phyloP scores from a whole-genome alignment of 2,329 filamentous ascomycete species.

The Claviceps paspali region DNA sequence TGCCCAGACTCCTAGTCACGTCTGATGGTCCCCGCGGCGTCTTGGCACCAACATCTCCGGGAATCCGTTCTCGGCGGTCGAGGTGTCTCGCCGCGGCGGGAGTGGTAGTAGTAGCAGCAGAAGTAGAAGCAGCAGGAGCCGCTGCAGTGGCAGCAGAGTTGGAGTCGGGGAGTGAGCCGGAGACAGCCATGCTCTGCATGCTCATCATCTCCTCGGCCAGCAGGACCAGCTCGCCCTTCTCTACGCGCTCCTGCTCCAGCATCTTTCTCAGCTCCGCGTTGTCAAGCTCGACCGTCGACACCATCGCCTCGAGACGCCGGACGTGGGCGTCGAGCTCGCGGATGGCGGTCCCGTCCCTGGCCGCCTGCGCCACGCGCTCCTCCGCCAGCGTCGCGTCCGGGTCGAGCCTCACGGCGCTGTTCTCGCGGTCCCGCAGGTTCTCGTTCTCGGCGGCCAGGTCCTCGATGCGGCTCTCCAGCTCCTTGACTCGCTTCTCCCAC shows the following conservation, averaged over 20 bases:
- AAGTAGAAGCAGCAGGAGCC: too few relatives aligned
- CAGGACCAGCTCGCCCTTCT: constrained; percentile 71
- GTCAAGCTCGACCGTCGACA: constrained; percentile 53
- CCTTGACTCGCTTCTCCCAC: constrained; percentile 75
- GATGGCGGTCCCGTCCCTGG: constrained; percentile 51
- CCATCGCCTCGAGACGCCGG: constrained; percentile 58
- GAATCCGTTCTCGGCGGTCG: background rate
- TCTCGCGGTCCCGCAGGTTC: constrained; percentile 51
- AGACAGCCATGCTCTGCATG: constrained; percentile 32
- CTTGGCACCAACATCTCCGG: constrained; percentile 11
- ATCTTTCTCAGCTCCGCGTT: constrained; percentile 49
- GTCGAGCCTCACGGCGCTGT: constrained; percentile 46
- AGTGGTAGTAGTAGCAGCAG: constrained; percentile 2
- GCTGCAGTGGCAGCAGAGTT: constrained; percentile 2
- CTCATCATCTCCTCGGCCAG: constrained; percentile 74
- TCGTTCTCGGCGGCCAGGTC: constrained; percentile 62
- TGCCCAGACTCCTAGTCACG: constrained; percentile 24
- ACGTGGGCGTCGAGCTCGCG: constrained; percentile 58
- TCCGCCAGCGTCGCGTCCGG: constrained; percentile 29
- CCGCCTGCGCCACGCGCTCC: constrained; percentile 41
- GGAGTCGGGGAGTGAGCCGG: too few relatives aligned
- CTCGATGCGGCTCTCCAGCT: constrained; percentile 58
- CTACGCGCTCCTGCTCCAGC: constrained; percentile 59
- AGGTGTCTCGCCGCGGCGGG: background rate
- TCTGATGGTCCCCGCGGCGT: constrained; percentile 28